A percentile compares a stretch with the other conserved stretches of the same genome.
Evolutionary conservation across 768 basidiomycete species (phyloP).

Genomic region (Tricholoma flavovirens): DNA sequence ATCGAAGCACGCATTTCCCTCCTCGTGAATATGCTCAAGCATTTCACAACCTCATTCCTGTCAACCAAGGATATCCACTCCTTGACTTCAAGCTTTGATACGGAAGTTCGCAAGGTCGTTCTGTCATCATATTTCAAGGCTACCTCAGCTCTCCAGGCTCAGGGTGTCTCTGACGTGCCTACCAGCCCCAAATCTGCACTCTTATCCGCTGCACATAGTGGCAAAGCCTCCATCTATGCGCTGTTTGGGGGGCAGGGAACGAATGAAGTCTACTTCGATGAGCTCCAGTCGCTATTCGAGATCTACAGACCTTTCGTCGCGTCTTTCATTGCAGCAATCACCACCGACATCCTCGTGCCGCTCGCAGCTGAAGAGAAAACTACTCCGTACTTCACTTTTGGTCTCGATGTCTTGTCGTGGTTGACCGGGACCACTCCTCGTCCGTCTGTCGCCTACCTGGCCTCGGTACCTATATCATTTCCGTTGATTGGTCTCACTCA

Average conservation of each 20-base stretch:
- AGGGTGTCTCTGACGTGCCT: slow-evolving; percentile 51
- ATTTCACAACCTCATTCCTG: slow-evolving; percentile 77
- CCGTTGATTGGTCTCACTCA: slow-evolving; percentile 97
- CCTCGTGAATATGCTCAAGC: slow-evolving; percentile 66
- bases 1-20: slow-evolving; percentile 52
- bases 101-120: slow-evolving; percentile 70
- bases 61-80: slow-evolving; percentile 73
- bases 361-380: slow-evolving; percentile 57
- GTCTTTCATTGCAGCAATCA: slow-evolving; percentile 60
- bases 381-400: slow-evolving; percentile 67
- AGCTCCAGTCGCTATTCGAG: slow-evolving; percentile 87
- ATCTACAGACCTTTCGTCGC: slow-evolving; percentile 85
- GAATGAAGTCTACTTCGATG: slow-evolving; percentile 98
- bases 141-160: slow-evolving; percentile 59
- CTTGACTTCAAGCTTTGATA: slow-evolving; percentile 67
- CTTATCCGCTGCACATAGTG: slow-evolving; percentile 52
- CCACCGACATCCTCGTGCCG: slow-evolving; percentile 62
- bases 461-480: slow-evolving; percentile 89
- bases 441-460: slow-evolving; percentile 81
- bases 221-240: slow-evolving; percentile 76
- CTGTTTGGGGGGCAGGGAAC: slow-evolving; percentile 97
- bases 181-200: slow-evolving; percentile 61
- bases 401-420: slow-evolving; percentile 82
- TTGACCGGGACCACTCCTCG: slow-evolving; percentile 63
- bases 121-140: slow-evolving; percentile 77